phyloP scores from a whole-genome alignment of 2,329 filamentous ascomycete genomes.

The Pseudogymnoascus sp. region DNA sequence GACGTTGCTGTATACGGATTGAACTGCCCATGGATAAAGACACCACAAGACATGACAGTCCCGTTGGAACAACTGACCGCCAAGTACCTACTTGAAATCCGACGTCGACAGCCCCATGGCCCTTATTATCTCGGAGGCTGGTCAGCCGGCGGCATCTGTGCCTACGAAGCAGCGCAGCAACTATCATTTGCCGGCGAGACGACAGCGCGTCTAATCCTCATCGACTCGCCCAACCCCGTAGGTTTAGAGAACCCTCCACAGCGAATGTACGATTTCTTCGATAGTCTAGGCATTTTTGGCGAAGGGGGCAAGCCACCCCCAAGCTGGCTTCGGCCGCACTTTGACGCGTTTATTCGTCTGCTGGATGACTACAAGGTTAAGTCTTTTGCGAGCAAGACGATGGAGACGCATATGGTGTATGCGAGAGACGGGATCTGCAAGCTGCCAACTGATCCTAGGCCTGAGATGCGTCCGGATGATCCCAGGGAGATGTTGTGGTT shows the following conservation, averaged over 20 bases:
- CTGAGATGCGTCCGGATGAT: constrained; percentile 3
- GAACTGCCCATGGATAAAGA: constrained; percentile 34
- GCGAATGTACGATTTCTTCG: constrained; percentile 41
- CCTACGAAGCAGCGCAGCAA: constrained; percentile 36
- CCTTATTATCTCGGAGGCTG: constrained; percentile 44
- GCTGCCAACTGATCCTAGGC: not conserved
- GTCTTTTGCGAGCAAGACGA: constrained; percentile 15
- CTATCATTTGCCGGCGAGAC: constrained; percentile 31
- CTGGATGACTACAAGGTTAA: constrained; percentile 36
- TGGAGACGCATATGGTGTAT: constrained; percentile 8
- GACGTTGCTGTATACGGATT: constrained; percentile 31
- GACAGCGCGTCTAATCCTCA: constrained; percentile 32
- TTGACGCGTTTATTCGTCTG: constrained; percentile 39
- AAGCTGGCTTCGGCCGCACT: constrained; percentile 42
- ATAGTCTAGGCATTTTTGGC: constrained; percentile 37
- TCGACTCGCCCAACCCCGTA: constrained; percentile 36
- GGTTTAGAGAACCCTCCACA: constrained; percentile 40
- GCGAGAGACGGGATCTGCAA: not conserved
- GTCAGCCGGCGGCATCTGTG: constrained; percentile 44
- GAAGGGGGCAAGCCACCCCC: constrained; percentile 25
- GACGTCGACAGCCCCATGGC: constrained; percentile 37
- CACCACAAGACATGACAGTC: constrained; percentile 24
- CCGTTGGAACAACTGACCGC: constrained; percentile 30
- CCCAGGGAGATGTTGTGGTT: not conserved
- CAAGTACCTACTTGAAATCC: constrained; percentile 36